Conservation (phyloP, 371 early-diverging fungal genomes). For the Funneliformis caledonium region DNA sequence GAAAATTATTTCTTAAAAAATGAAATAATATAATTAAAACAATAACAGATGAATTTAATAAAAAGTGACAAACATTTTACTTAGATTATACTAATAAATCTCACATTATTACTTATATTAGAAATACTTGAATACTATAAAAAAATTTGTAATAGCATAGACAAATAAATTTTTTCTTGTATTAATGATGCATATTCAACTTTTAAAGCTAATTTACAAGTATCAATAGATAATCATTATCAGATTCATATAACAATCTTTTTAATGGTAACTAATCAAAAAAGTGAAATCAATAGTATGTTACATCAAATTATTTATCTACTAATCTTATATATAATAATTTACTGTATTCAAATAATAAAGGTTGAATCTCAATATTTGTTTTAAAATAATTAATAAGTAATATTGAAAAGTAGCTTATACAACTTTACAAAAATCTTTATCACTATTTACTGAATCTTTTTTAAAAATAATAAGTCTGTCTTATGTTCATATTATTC, state of each 20-base stretch:
- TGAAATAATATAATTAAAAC: neutral
- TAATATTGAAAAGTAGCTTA: neutral
- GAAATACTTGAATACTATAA: neutral
- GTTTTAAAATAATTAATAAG: neutral
- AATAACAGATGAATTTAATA: neutral
- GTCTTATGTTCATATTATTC: neutral
- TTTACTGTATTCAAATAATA: neutral
- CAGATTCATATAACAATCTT: neutral
- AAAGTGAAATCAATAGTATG: neutral
- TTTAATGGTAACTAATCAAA: neutral
- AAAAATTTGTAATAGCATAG: neutral
- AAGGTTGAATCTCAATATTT: neutral
- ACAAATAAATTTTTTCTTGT: neutral
- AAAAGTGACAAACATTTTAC: neutral
- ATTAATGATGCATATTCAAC: neutral
- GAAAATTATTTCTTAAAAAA: neutral
- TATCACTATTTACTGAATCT: neutral
- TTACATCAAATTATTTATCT: neutral
- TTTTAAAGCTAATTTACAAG: neutral
- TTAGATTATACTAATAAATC: neutral
- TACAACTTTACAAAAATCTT: neutral
- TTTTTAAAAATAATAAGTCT: neutral
- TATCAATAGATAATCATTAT: neutral
- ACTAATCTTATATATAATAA: neutral
- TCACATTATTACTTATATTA: neutral